These are phyloP conservation scores for Colletotrichum lupini DNA, from an alignment of 2,329 filamentous ascomycete species.

Conservation along the genomic window DNA sequence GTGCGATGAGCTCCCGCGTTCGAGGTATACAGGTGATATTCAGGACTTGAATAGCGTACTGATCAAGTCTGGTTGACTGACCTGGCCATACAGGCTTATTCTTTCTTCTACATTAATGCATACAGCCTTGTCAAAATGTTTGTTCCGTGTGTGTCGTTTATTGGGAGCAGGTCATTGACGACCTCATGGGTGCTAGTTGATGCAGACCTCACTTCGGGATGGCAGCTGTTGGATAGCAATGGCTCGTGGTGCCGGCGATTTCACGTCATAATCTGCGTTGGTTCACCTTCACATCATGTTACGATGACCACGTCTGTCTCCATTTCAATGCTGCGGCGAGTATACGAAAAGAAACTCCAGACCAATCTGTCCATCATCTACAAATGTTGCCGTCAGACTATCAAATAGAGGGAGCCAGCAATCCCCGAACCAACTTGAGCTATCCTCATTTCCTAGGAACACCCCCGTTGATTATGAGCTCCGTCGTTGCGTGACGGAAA, in stretches of 20 bases:
- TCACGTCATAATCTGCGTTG: too few species aligned
- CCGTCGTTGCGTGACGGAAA: not conserved
- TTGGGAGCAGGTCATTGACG: not conserved
- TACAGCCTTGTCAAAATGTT: too few species aligned
- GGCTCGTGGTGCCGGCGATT: not conserved
- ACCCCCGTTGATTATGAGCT: not conserved
- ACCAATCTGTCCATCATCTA: not conserved
- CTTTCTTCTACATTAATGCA: too few species aligned
- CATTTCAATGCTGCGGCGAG: not conserved
- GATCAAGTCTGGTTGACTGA: not conserved
- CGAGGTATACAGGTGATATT: not conserved
- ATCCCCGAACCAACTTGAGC: too few species aligned
- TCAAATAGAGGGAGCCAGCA: not conserved
- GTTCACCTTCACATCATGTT: not conserved
- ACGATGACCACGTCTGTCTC: not conserved
- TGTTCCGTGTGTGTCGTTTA: accelerated
- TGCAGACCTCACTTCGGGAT: not conserved
- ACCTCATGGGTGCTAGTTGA: not conserved
- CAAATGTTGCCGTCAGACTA: not conserved
- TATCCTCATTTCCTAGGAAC: not conserved
- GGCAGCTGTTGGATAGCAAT: not conserved
- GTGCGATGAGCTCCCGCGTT: not conserved
- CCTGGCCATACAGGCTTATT: not conserved
- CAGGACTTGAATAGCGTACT: not conserved
- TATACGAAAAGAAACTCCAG: not conserved